Evolutionary conservation across 257 asterid species (phyloP).

Genomic region (Ajuga chamaepitys): DNA sequence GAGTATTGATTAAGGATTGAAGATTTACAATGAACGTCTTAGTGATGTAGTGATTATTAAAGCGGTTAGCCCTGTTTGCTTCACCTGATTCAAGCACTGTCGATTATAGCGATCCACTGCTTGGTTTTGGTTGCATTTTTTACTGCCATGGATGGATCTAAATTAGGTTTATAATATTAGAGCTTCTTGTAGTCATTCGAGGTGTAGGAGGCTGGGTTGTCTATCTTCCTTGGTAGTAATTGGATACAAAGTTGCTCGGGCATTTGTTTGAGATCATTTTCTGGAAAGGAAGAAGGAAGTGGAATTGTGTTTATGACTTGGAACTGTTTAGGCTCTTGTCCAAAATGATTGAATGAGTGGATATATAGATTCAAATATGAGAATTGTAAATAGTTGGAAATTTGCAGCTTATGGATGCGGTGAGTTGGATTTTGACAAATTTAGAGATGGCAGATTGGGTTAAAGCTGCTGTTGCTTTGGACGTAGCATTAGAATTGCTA

Average conservation of each 20-base stretch:
- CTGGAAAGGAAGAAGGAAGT: neutral
- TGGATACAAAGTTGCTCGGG: neutral
- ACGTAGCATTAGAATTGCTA: neutral
- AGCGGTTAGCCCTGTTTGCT: neutral
- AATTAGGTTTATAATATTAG: neutral
- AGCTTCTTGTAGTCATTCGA: neutral
- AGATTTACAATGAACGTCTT: neutral
- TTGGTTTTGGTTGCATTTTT: neutral
- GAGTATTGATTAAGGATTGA: neutral
- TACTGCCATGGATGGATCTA: constrained; percentile 9
- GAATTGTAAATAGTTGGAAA: neutral
- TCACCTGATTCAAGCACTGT: neutral
- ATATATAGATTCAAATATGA: neutral
- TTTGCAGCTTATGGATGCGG: neutral
- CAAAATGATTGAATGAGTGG: neutral
- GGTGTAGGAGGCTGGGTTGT: neutral
- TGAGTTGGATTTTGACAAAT: neutral
- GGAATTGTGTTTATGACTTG: neutral
- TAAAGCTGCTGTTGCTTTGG: neutral
- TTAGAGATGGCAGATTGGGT: neutral
- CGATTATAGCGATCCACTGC: neutral
- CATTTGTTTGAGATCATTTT: neutral
- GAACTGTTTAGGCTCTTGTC: neutral
- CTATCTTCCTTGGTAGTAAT: neutral
- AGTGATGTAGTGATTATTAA: neutral